A percentile compares a stretch with the other conserved stretches of the same genome.
Conservation (phyloP, 2,329 filamentous ascomycete species). For the Colletotrichum godetiae region DNA sequence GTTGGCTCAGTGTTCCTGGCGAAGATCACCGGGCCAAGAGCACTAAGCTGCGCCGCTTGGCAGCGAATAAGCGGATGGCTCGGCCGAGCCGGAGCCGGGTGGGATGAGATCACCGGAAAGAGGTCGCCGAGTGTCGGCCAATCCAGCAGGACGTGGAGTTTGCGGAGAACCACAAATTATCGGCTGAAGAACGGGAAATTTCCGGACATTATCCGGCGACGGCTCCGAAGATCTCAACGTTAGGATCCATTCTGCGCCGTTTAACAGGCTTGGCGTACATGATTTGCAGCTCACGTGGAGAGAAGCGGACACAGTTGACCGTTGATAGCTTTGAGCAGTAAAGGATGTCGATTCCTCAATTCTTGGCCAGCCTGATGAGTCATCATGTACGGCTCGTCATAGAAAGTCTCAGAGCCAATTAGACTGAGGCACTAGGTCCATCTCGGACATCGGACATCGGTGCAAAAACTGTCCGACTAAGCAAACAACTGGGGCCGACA, state of each 20-base stretch:
- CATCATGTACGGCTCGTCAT: conserved; percentile 19
- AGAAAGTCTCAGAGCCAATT: not conserved
- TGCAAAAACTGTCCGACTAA: conserved; percentile 40
- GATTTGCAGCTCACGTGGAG: not conserved
- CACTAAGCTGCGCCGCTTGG: not conserved
- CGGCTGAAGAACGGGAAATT: conserved; percentile 23
- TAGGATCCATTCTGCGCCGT: not conserved
- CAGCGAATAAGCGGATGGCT: not conserved
- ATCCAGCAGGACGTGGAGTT: not conserved
- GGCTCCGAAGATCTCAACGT: conserved; percentile 3
- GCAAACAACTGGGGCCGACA: not conserved
- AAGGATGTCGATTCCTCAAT: not conserved
- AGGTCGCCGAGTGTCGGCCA: conserved; percentile 22
- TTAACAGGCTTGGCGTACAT: conserved; percentile 5
- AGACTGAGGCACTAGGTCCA: not conserved
- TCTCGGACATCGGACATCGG: conserved; percentile 40
- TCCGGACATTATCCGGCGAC: not conserved
- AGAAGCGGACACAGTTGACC: not conserved
- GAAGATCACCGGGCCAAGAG: not conserved
- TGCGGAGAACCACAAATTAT: conserved; percentile 5
- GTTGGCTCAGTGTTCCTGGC: not conserved
- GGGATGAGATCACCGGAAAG: not conserved
- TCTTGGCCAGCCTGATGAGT: not conserved
- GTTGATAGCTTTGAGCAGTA: not conserved
- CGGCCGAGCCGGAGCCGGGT: conserved; percentile 18